Evolutionary conservation across 1,139 yeast genomes (phyloP).

Genomic region (Casaregolazyma lundiana): DNA sequence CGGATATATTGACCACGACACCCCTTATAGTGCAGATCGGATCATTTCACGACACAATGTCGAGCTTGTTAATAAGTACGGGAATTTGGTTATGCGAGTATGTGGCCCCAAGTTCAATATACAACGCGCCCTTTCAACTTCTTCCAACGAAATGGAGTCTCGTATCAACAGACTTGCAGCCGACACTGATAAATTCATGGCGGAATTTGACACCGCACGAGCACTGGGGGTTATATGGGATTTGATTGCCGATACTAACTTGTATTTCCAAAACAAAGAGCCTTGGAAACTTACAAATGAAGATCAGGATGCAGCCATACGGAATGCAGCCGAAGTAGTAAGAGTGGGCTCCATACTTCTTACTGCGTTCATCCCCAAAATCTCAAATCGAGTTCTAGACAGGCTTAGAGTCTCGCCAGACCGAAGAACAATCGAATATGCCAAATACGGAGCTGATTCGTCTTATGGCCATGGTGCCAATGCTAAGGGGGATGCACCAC

Average conservation of each 20-base stretch:
- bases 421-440: constrained; percentile 41
- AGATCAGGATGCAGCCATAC: constrained; percentile 45
- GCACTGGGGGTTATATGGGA: constrained; percentile 61
- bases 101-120: constrained; percentile 69
- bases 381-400: constrained; percentile 56
- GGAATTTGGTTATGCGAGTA: constrained; percentile 69
- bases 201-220: constrained; percentile 49
- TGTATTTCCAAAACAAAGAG: constrained; percentile 45
- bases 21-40: constrained; percentile 65
- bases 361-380: constrained; percentile 67
- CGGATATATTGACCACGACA: constrained; percentile 70
- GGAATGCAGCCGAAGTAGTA: constrained; percentile 63
- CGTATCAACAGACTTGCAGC: constrained; percentile 27
- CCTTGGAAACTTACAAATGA: constrained; percentile 48
- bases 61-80: constrained; percentile 71
- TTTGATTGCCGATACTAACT: constrained; percentile 58
- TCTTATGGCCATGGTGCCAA: constrained; percentile 46
- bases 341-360: constrained; percentile 64
- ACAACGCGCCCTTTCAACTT: constrained; percentile 21
- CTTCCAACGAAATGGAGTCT: neutral
- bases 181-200: constrained; percentile 43
- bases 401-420: constrained; percentile 49
- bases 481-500: constrained; percentile 37
- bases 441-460: constrained; percentile 45
- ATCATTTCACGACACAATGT: constrained; percentile 55